A percentile compares a stretch with the other conserved stretches of the same genome.
Evolutionary conservation across 805 yeast genomes (phyloP).

Genomic region (Yamadazyma phyllophila): DNA sequence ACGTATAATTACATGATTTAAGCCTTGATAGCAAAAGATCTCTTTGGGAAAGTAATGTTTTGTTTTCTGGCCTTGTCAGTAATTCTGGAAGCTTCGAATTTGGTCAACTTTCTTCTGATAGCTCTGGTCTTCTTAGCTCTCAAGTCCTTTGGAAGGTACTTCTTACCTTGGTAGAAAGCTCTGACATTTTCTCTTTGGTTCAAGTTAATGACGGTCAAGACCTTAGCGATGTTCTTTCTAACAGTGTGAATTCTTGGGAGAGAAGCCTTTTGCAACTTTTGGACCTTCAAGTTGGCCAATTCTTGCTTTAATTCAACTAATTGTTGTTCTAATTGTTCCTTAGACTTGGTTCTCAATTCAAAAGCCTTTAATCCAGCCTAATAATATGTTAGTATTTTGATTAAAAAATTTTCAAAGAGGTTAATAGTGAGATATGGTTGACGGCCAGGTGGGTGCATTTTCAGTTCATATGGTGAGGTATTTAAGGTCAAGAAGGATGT

Average conservation of each 20-base stretch:
- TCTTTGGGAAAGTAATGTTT: constrained; percentile 95
- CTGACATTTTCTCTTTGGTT: constrained; percentile 94
- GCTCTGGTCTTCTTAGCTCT: constrained; percentile 99
- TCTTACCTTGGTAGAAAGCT: constrained; percentile 92
- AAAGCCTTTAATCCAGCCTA: constrained; percentile 90
- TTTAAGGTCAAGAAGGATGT: not conserved
- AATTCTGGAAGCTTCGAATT: constrained; percentile 74
- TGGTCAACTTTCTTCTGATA: constrained; percentile 93
- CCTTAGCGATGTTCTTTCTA: constrained; percentile 98
- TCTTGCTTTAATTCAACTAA: constrained; percentile 95
- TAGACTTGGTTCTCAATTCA: constrained; percentile 96
- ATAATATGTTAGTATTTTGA: constrained; percentile 5
- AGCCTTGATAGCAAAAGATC: constrained; percentile 98
- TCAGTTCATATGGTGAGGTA: too few species aligned
- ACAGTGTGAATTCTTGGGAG: constrained; percentile 95
- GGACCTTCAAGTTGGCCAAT: constrained; percentile 93
- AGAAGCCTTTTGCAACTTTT: constrained; percentile 88
- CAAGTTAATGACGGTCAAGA: constrained; percentile 93
- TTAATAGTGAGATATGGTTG: not conserved
- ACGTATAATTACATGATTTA: constrained; percentile 38
- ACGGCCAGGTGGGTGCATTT: too few species aligned
- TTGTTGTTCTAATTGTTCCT: constrained; percentile 93
- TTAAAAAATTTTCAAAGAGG: constrained; percentile 2
- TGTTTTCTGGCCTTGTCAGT: constrained; percentile 92
- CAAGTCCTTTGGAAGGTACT: constrained; percentile 96